Evolutionary conservation across 805 yeast genomes (phyloP).

Genomic region (Zygoascus tannicola): DNA sequence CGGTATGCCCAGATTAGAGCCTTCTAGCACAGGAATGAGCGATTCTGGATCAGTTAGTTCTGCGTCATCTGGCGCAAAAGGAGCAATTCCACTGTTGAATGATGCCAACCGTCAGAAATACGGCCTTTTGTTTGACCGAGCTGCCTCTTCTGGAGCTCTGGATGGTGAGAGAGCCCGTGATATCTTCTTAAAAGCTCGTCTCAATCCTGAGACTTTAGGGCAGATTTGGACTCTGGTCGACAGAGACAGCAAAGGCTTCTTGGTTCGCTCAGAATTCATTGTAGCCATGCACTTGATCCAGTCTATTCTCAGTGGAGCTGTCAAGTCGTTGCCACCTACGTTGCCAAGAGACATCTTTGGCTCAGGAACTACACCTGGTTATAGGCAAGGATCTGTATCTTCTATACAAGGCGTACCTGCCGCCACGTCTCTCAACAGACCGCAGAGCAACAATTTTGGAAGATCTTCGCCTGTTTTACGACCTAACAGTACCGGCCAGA

Average conservation of each 20-base stretch:
- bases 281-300: constrained; percentile 95
- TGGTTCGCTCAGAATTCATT: constrained; percentile 66
- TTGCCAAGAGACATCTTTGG: constrained; percentile 34
- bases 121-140: constrained; percentile 51
- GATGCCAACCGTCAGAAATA: constrained; percentile 30
- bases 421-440: constrained; percentile 9
- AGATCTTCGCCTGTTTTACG: constrained; percentile 6
- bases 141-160: constrained; percentile 49
- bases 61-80: constrained; percentile 10
- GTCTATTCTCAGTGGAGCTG: constrained; percentile 55
- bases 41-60: neutral
- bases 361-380: constrained; percentile 17
- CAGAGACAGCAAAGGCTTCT: constrained; percentile 58
- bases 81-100: constrained; percentile 27
- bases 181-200: constrained; percentile 80
- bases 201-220: constrained; percentile 69
- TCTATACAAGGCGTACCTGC: constrained; percentile 12
- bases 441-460: constrained; percentile 13
- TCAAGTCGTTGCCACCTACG: constrained; percentile 46
- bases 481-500: constrained; percentile 5
- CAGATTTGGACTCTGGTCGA: constrained; percentile 88
- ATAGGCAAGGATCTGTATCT: constrained; percentile 13
- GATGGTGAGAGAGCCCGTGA: constrained; percentile 75
- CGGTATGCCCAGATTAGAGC: constrained; percentile 17
- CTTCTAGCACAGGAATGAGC: constrained; percentile 9